Conservation (phyloP, 441 rosid species). For the Mallotus japonicus region DNA sequence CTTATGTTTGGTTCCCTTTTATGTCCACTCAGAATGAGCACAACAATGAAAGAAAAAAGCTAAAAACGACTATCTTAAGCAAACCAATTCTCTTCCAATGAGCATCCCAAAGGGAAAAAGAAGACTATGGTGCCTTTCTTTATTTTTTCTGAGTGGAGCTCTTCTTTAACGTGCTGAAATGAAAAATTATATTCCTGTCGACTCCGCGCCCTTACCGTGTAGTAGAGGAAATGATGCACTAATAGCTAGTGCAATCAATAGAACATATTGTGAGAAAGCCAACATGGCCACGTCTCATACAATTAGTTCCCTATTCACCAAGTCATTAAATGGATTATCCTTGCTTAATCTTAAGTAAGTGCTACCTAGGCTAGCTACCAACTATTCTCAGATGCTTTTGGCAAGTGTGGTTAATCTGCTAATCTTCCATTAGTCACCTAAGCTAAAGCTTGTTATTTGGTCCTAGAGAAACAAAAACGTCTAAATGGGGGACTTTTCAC, state of each 20-base stretch:
- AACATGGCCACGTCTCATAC: not conserved
- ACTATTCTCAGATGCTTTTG: not conserved
- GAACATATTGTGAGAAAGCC: not conserved
- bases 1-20: conserved; percentile 15
- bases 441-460: too few relatives aligned
- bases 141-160: conserved; percentile 23
- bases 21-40: conserved; percentile 20
- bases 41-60: conserved; percentile 20
- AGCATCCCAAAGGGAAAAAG: conserved; percentile 17
- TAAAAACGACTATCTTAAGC: conserved; percentile 12
- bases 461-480: not conserved
- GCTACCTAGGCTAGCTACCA: too few relatives aligned
- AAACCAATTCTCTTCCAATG: conserved; percentile 20
- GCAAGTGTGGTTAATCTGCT: conserved; percentile 1
- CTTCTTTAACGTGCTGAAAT: conserved; percentile 14
- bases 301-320: not conserved
- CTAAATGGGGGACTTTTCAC: not conserved
- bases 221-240: conserved; percentile 9
- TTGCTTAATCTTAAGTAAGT: conserved; percentile 9
- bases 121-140: not conserved
- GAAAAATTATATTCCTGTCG: not conserved
- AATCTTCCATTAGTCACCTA: too few relatives aligned
- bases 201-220: conserved; percentile 1
- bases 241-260: not conserved
- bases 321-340: not conserved